Base-by-base conservation (phyloP, 768 basidiomycete genomes). In the Galerina marginata region DNA sequence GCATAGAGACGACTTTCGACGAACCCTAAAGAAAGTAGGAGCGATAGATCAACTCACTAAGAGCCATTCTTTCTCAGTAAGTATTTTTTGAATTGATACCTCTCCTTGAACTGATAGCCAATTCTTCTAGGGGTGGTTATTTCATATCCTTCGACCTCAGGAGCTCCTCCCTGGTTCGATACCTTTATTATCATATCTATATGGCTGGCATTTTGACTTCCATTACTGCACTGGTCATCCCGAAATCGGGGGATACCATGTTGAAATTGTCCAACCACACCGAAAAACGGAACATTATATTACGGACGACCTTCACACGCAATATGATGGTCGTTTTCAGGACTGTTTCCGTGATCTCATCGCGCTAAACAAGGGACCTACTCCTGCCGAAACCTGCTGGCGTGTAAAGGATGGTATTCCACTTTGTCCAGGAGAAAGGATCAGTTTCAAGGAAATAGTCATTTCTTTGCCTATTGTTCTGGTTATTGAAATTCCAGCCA, bases 391-490 rank as follows among this genome's bases (percentile, higher is more conserved):
- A 5, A 20, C 26, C 43, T 69, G 68, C 42, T 69, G 66, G 68
- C 48, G 68, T 0, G 52, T 61, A 25, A 64, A 64, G 0, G 61
- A 70, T 10, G 58, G 60, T 7, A 42, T 29, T 6, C 25, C 66
- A 5, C 39, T 64, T 3, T 68, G 71, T 43, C 33, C 58, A 15
- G 69, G 68, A 26, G 50, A 10, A 4, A 60, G 62, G 0, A 36
- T 56, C 3, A 65, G 67, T 49, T 10, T 58, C 29, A 49, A 20
- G 2, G 25, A 63, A 6, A n/a, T 69, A 15, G 61, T 70, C 11
- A 36, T 67, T n/a, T 65, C 69, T 38, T 38, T 74, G 9, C 70
- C 69, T 3, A 40, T 69, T 42, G n/a, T 69, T n/a, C 48, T 67
- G 7, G 45, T 49, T 11, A 25, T 69, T 20, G 66, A 72, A 20